phyloP scores from a whole-genome alignment of 768 basidiomycete genomes.

The Mycena venus region DNA sequence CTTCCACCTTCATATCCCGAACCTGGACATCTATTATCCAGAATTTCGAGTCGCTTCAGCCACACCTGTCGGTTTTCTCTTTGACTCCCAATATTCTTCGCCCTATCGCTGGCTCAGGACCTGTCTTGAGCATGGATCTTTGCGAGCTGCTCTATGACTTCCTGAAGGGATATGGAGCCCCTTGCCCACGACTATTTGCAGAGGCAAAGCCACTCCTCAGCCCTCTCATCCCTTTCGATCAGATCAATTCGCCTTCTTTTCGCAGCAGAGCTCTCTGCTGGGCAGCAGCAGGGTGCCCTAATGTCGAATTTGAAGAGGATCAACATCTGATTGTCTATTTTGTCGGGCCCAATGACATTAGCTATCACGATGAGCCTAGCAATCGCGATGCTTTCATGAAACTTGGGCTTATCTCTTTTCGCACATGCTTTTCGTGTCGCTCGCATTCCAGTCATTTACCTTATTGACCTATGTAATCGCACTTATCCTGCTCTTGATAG shows the following conservation, averaged over 20 bases:
- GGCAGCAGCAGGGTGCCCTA: background rate
- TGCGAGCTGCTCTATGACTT: background rate
- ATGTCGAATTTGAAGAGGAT: background rate
- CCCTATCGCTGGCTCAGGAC: background rate
- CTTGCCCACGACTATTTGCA: background rate
- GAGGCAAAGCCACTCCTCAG: background rate
- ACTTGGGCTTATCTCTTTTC: conserved; percentile 7
- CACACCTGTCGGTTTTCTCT: no score
- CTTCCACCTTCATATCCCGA: background rate
- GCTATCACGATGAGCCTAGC: background rate
- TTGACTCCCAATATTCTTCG: background rate
- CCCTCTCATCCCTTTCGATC: background rate
- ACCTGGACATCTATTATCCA: conserved; percentile 10
- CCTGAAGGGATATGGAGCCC: background rate
- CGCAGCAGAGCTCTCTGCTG: background rate
- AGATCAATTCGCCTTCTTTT: background rate
- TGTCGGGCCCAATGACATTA: background rate
- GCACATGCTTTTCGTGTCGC: conserved; percentile 1
- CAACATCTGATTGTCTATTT: background rate
- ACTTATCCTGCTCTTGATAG: background rate
- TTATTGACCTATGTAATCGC: background rate
- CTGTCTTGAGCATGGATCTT: background rate
- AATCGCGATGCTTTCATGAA: background rate
- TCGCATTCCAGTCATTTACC: conserved; percentile 8
- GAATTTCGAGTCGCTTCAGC: background rate